phyloP scores from a whole-genome alignment of 1,139 yeast species.

The Geotrichum aggregatum region DNA sequence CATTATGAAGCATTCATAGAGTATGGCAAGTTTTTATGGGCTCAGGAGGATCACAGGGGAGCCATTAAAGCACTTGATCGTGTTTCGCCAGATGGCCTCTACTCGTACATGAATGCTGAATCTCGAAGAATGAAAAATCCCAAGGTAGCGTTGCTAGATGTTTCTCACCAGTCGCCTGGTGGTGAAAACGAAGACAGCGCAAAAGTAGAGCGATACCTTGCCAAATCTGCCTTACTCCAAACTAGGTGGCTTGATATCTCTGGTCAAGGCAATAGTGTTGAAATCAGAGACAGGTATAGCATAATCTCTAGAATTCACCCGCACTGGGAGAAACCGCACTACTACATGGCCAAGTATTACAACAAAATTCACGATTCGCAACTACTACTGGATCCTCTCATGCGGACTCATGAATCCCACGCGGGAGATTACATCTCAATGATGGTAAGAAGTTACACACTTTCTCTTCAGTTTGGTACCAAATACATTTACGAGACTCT shows the following conservation, averaged over 20 bases:
- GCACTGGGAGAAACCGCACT: slow-evolving; percentile 75
- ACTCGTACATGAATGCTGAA: slow-evolving; percentile 19
- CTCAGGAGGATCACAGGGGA: slow-evolving; percentile 80
- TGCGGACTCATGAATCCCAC: slow-evolving; percentile 36
- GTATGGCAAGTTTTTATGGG: slow-evolving; percentile 84
- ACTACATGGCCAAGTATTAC: slow-evolving; percentile 73
- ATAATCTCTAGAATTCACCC: slow-evolving; percentile 55
- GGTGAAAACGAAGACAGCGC: slow-evolving; percentile 2
- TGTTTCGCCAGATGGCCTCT: slow-evolving; percentile 36
- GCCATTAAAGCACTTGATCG: slow-evolving; percentile 67
- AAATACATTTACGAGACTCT: slow-evolving; percentile 75
- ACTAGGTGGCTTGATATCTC: slow-evolving; percentile 88
- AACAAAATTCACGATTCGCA: slow-evolving; percentile 71
- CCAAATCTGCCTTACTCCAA: slow-evolving; percentile 55
- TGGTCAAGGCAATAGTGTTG: slow-evolving; percentile 74
- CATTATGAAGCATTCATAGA: slow-evolving; percentile 61
- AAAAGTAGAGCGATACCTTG: slow-evolving; percentile 24
- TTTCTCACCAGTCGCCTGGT: background rate
- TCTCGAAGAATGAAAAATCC: background rate
- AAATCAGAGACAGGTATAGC: slow-evolving; percentile 65
- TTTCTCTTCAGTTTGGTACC: slow-evolving; percentile 66
- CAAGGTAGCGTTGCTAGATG: slow-evolving; percentile 10
- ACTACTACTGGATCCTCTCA: slow-evolving; percentile 38
- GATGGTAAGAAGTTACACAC: slow-evolving; percentile 60
- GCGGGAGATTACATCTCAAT: slow-evolving; percentile 64